These are phyloP conservation scores for Austroboletus niveus DNA, from an alignment of 1,284 basidiomycete species.

Conservation along the genomic window DNA sequence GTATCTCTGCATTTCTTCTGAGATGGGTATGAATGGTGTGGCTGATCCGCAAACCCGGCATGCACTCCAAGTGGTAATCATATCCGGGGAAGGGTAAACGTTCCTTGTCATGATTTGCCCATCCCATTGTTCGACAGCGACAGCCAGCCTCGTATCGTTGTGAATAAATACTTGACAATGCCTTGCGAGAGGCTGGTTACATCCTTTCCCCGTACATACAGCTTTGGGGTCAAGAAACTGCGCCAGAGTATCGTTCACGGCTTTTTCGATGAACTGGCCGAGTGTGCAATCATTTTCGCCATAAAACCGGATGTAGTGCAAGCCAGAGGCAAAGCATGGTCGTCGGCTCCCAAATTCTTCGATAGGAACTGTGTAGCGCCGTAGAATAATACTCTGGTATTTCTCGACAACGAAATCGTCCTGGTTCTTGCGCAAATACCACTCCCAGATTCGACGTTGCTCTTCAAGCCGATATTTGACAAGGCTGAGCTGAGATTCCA, in stretches of 20 bases:
- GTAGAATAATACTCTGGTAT: constrained; percentile 84
- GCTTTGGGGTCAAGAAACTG: constrained; percentile 71
- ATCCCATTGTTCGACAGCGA: constrained; percentile 87
- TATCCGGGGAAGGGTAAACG: constrained; percentile 59
- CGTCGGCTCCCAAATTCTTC: constrained; percentile 61
- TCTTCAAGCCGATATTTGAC: constrained; percentile 81
- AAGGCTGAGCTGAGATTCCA: constrained; percentile 69
- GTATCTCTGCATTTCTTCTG: constrained; percentile 90
- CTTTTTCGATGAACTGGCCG: constrained; percentile 88
- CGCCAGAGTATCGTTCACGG: constrained; percentile 66
- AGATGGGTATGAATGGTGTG: constrained; percentile 88
- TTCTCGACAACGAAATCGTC: constrained; percentile 90
- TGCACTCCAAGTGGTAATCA: constrained; percentile 90
- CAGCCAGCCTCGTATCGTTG: constrained; percentile 79
- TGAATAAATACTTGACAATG: constrained; percentile 92
- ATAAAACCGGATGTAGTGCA: constrained; percentile 86
- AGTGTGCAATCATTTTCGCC: constrained; percentile 91
- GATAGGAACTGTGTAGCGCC: constrained; percentile 73
- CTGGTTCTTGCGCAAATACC: constrained; percentile 80
- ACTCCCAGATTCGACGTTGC: constrained; percentile 87
- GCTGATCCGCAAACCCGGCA: constrained; percentile 81
- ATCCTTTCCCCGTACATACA: constrained; percentile 80
- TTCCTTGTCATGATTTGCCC: constrained; percentile 63
- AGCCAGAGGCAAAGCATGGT: constrained; percentile 66
- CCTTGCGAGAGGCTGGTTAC: constrained; percentile 76